Evolutionary conservation across 1,284 basidiomycete species (phyloP).

Genomic region (Anthracocystis walkeri): DNA sequence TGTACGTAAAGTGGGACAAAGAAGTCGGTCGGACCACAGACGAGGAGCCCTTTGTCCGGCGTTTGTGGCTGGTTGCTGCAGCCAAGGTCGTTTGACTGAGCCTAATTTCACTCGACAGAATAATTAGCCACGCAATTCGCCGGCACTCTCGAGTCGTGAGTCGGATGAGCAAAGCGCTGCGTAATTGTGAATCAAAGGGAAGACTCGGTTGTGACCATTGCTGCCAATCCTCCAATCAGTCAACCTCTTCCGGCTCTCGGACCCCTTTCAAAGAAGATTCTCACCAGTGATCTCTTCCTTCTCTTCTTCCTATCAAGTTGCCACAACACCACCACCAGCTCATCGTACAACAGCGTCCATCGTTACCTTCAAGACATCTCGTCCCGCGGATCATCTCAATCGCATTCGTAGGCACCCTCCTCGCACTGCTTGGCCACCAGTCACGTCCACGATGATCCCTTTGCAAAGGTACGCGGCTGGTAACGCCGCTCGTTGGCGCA

Average conservation of each 20-base stretch:
- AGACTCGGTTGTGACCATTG: background rate
- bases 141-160: background rate
- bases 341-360: background rate
- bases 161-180: conserved; percentile 34
- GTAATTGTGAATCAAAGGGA: conserved; percentile 1
- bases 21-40: background rate
- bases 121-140: conserved; percentile 13
- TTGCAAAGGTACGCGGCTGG: conserved; percentile 46
- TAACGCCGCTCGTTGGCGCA: conserved; percentile 38
- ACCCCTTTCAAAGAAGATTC: conserved; percentile 10
- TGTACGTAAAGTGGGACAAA: conserved; percentile 1
- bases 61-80: background rate
- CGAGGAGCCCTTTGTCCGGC: background rate
- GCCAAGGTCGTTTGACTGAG: conserved; percentile 6
- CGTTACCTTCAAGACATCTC: background rate
- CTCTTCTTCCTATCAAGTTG: background rate
- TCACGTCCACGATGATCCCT: conserved; percentile 31
- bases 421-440: background rate
- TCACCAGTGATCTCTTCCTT: background rate
- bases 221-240: conserved; percentile 2
- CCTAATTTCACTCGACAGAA: background rate
- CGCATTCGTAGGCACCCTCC: background rate
- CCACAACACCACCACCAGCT: background rate
- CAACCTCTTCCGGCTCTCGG: conserved; percentile 17
- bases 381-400: background rate